Evolutionary conservation across 202 grass and related monocot genomes (phyloP).

Genomic region (Saccharum hybrid): DNA sequence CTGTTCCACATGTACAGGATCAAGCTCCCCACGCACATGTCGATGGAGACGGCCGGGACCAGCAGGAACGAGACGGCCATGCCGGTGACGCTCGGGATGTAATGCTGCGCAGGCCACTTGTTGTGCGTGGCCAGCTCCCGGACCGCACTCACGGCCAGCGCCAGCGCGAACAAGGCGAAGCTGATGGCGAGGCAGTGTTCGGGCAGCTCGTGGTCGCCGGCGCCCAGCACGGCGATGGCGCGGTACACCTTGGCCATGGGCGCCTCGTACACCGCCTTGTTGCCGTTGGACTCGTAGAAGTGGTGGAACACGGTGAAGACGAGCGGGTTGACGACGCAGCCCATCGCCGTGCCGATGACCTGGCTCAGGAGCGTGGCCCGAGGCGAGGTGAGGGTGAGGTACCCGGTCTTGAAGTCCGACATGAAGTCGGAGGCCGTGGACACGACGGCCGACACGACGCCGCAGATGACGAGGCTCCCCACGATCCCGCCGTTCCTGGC

Average conservation of each 20-base stretch:
- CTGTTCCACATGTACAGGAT: conserved; percentile 42
- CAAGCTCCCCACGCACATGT: conserved; percentile 57
- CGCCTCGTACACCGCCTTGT: conserved; percentile 37
- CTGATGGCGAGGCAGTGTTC: conserved; percentile 49
- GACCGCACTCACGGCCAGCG: conserved; percentile 40
- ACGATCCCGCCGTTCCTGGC: conserved; percentile 32
- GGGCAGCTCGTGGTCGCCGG: conserved; percentile 46
- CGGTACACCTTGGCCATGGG: conserved; percentile 59
- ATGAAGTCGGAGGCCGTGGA: conserved; percentile 67
- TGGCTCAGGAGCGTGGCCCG: conserved; percentile 56
- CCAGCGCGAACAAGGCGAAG: conserved; percentile 40
- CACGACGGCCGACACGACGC: conserved; percentile 50
- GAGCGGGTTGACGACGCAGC: conserved; percentile 52
- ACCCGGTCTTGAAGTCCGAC: conserved; percentile 66
- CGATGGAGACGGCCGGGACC: conserved; percentile 54
- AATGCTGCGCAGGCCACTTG: conserved; percentile 37
- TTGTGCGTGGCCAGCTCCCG: conserved; percentile 46
- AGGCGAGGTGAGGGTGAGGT: conserved; percentile 62
- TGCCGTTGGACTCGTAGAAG: conserved; percentile 39
- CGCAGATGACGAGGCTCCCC: conserved; percentile 62
- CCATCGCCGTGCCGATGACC: conserved; percentile 49
- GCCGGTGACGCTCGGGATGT: conserved; percentile 56
- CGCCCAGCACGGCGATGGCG: conserved; percentile 55
- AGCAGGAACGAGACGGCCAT: conserved; percentile 62
- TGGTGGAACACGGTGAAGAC: conserved; percentile 55